These are phyloP conservation scores for Botrytis pseudocinerea DNA, from an alignment of 2,329 filamentous ascomycete species.

Conservation along the genomic window DNA sequence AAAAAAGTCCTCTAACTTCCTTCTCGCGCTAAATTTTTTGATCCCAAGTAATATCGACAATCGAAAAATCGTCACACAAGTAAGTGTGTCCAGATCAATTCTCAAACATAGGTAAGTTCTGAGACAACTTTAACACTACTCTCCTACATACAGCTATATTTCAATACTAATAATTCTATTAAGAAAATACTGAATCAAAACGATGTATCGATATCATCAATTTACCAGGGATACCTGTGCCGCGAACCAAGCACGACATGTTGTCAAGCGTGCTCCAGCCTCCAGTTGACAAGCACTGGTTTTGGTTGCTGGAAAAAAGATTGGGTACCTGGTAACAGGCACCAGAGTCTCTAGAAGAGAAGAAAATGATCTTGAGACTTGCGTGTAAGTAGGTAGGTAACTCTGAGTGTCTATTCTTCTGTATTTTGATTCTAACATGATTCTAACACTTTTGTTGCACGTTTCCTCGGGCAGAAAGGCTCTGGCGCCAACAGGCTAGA, in stretches of 20 bases:
- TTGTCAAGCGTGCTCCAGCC: background rate
- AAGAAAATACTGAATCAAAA: background rate
- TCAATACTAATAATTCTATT: no score
- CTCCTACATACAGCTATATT: no score
- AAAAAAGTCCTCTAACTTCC: no score
- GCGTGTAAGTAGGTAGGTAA: background rate
- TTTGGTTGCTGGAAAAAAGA: background rate
- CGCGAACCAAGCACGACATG: accelerated
- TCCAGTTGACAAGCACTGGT: background rate
- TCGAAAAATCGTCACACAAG: no score
- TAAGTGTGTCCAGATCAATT: no score
- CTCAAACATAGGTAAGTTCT: no score
- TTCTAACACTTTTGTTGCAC: background rate
- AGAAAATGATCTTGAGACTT: background rate
- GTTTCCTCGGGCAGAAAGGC: background rate
- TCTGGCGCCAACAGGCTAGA: background rate
- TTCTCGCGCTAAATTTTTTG: no score
- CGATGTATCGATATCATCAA: accelerated
- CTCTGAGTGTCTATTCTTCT: background rate
- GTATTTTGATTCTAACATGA: background rate
- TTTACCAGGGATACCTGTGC: background rate
- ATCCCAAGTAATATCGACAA: no score
- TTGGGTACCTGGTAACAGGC: background rate
- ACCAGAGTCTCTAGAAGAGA: background rate
- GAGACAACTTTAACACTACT: no score